Evolutionary conservation across 2,329 filamentous ascomycete species (phyloP).

Genomic region (Periconia sp.): DNA sequence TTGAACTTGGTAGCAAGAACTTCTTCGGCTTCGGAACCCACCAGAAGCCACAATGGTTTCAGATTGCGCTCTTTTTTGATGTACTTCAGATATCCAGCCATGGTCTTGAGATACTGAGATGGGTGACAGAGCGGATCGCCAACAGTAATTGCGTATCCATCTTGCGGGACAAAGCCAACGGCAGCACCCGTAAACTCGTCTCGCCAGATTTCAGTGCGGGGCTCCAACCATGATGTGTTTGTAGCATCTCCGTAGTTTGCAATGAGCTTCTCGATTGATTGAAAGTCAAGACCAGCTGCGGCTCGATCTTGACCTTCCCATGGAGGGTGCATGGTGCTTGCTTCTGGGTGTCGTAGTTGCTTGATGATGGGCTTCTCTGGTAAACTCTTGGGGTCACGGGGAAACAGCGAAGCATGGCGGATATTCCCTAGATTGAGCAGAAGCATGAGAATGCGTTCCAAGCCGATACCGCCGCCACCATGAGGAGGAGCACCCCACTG

Average conservation of each 20-base stretch:
- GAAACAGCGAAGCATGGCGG: slow-evolving; percentile 82
- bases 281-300: slow-evolving; percentile 57
- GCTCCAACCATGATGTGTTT: slow-evolving; percentile 91
- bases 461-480: slow-evolving; percentile 83
- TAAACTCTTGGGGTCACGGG: slow-evolving; percentile 84
- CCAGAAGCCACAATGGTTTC: slow-evolving; percentile 86
- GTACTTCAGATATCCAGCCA: slow-evolving; percentile 73
- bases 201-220: slow-evolving; percentile 85
- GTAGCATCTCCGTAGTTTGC: slow-evolving; percentile 94
- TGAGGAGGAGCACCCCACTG: slow-evolving; percentile 87
- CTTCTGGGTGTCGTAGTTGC: slow-evolving; percentile 80
- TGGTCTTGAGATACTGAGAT: slow-evolving; percentile 73
- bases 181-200: slow-evolving; percentile 78
- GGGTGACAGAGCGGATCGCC: slow-evolving; percentile 85
- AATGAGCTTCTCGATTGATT: slow-evolving; percentile 81
- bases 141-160: slow-evolving; percentile 79
- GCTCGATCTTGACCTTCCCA: slow-evolving; percentile 59
- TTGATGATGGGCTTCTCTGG: slow-evolving; percentile 65
- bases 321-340: slow-evolving; percentile 73
- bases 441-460: slow-evolving; percentile 86
- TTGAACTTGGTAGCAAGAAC: slow-evolving; percentile 77
- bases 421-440: slow-evolving; percentile 87
- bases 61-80: slow-evolving; percentile 70
- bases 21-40: slow-evolving; percentile 76
- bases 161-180: slow-evolving; percentile 76